These are phyloP conservation scores for Chlorella variabilis DNA, from an alignment of 163 green algal genomes.

Conservation along the genomic window DNA sequence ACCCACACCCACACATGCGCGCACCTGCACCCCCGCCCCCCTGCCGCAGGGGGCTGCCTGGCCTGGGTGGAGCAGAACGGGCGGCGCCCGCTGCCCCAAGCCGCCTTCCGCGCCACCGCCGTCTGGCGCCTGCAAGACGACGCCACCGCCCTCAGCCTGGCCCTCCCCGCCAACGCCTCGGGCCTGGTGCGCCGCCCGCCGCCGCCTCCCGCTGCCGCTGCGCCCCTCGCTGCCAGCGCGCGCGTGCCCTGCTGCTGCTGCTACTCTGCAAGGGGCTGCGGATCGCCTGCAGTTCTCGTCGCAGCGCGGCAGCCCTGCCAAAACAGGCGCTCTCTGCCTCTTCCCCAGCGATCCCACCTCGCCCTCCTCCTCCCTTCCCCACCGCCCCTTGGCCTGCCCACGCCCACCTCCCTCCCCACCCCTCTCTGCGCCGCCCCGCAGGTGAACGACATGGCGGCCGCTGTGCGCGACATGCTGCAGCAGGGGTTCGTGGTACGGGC, in stretches of 20 bases:
- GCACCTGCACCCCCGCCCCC: neutral
- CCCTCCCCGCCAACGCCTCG: constrained; percentile 7
- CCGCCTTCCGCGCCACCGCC: neutral
- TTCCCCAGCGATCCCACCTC: neutral
- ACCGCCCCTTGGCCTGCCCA: neutral
- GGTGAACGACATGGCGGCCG: neutral
- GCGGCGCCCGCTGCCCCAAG: neutral
- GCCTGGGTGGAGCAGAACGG: constrained; percentile 29
- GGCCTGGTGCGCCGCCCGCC: neutral
- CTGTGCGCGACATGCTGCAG: neutral
- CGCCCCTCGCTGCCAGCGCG: too few relatives aligned
- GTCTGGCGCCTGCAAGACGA: neutral
- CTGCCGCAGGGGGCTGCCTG: neutral
- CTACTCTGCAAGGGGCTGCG: too few relatives aligned
- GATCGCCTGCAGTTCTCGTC: too few relatives aligned
- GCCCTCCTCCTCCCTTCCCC: neutral
- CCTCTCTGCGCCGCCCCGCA: neutral
- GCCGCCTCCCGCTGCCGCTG: too few relatives aligned
- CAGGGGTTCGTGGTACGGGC: constrained; percentile 32
- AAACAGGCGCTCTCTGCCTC: neutral
- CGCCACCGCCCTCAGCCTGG: neutral
- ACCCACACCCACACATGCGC: too few relatives aligned
- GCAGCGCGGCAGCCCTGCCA: too few relatives aligned
- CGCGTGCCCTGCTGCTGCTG: too few relatives aligned
- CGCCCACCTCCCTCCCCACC: neutral